A percentile compares a stretch with the other conserved stretches of the same genome.
Evolutionary conservation across 225 moss, liverwort and hornwort species (phyloP).

Genomic region (Sphagnum contortum): DNA sequence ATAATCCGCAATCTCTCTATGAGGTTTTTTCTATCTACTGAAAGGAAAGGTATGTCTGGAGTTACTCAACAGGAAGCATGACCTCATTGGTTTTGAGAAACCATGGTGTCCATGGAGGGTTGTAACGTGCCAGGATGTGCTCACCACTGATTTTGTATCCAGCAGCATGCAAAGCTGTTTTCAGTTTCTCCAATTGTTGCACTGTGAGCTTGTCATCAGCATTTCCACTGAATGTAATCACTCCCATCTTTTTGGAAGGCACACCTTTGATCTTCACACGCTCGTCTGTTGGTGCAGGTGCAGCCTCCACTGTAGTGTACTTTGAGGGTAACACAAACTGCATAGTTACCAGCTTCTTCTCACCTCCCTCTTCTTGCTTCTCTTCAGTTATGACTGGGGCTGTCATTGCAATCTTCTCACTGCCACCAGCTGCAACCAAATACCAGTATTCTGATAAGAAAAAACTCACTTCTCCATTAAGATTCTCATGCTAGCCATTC

Average conservation of each 20-base stretch:
- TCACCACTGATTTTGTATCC: conserved; percentile 64
- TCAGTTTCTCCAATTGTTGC: conserved; percentile 47
- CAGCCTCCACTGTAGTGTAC: conserved; percentile 53
- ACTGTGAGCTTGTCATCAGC: conserved; percentile 41
- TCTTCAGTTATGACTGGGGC: conserved; percentile 80
- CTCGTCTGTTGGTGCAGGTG: conserved; percentile 81
- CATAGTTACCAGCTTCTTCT: conserved; percentile 61
- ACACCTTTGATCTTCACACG: conserved; percentile 65
- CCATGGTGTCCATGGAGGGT: conserved; percentile 94
- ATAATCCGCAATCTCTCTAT: too few relatives aligned
- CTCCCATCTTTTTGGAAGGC: conserved; percentile 66
- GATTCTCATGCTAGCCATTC: not conserved
- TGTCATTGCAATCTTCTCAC: conserved; percentile 71
- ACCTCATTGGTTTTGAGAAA: conserved; percentile 89
- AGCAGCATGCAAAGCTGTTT: conserved; percentile 37
- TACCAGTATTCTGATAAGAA: not conserved
- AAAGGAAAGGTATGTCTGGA: too few relatives aligned
- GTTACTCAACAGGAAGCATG: conserved; percentile 71
- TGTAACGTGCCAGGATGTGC: conserved; percentile 67
- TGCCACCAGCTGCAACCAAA: conserved; percentile 12
- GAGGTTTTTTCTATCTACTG: too few relatives aligned
- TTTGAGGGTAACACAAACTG: conserved; percentile 76
- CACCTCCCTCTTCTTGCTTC: conserved; percentile 18
- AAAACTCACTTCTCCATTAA: not conserved
- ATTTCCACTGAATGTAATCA: conserved; percentile 58